Evolutionary conservation across 768 basidiomycete genomes (phyloP).

Genomic region (Fibroporia radiculosa): DNA sequence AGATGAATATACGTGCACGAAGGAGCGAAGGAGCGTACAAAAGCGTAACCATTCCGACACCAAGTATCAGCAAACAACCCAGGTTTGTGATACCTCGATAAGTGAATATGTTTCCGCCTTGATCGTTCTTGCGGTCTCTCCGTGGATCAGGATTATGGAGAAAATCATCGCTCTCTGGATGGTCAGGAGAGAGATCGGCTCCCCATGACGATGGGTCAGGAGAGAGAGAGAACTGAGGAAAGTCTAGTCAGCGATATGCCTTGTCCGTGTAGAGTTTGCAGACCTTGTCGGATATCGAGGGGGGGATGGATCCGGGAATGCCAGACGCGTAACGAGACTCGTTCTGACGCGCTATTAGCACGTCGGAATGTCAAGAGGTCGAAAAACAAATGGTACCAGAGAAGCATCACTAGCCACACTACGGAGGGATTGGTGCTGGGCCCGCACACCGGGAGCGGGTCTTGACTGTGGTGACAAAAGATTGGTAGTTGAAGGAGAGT

Average conservation of each 20-base stretch:
- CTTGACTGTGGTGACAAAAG: constrained; percentile 11
- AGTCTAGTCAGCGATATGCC: not conserved
- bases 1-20: not conserved
- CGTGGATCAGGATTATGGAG: constrained; percentile 57
- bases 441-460: constrained; percentile 11
- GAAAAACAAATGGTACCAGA: constrained; percentile 6
- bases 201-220: constrained; percentile 72
- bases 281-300: constrained; percentile 19
- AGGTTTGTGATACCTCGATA: constrained; percentile 63
- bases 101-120: constrained; percentile 41
- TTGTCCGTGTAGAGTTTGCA: not conserved
- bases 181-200: constrained; percentile 45
- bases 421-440: constrained; percentile 11
- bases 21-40: constrained; percentile 39
- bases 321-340: constrained; percentile 12
- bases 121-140: constrained; percentile 24
- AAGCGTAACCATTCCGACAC: constrained; percentile 38
- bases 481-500: constrained; percentile 14
- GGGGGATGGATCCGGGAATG: constrained; percentile 7
- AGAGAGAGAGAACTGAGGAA: constrained; percentile 57
- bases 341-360: constrained; percentile 8
- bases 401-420: constrained; percentile 15
- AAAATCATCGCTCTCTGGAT: constrained; percentile 57
- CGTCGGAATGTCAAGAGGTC: not conserved
- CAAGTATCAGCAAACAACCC: constrained; percentile 57